Conservation (phyloP, 2,329 filamentous ascomycete genomes). For the Aureobasidium sp. region DNA sequence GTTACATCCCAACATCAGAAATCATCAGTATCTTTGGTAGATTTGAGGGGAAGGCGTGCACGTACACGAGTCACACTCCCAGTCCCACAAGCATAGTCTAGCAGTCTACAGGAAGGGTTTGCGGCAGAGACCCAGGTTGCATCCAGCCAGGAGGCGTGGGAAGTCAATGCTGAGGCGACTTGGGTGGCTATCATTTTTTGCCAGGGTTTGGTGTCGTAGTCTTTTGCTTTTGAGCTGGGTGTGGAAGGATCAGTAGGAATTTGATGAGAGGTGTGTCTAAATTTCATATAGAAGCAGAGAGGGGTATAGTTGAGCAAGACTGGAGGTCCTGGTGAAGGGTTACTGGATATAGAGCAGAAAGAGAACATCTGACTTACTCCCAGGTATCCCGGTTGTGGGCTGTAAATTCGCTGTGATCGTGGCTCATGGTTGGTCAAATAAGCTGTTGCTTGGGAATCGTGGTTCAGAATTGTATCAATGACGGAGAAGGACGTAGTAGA, state of each 20-base stretch:
- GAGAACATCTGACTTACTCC: constrained; percentile 21
- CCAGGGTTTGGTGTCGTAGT: constrained; percentile 29
- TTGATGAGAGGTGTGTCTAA: neutral
- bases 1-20: neutral
- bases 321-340: neutral
- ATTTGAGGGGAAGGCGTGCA: neutral
- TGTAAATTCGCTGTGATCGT: constrained; percentile 22
- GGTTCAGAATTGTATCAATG: neutral
- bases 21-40: neutral
- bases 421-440: constrained; percentile 21
- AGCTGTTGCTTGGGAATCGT: neutral
- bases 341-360: neutral
- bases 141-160: constrained; percentile 26
- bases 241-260: neutral
- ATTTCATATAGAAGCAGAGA: neutral
- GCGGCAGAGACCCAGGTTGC: constrained; percentile 21
- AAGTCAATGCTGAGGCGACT: constrained; percentile 24
- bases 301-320: neutral
- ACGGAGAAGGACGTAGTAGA: neutral
- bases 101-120: constrained; percentile 19
- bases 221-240: constrained; percentile 26
- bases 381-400: constrained; percentile 30
- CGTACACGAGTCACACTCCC: constrained; percentile 25
- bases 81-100: constrained; percentile 32
- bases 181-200: constrained; percentile 26